A percentile compares a stretch with the other conserved stretches of the same genome.
These are phyloP conservation scores for Tuber melanosporum DNA, from an alignment of 495 filamentous ascomycete genomes.

Conservation along the genomic window DNA sequence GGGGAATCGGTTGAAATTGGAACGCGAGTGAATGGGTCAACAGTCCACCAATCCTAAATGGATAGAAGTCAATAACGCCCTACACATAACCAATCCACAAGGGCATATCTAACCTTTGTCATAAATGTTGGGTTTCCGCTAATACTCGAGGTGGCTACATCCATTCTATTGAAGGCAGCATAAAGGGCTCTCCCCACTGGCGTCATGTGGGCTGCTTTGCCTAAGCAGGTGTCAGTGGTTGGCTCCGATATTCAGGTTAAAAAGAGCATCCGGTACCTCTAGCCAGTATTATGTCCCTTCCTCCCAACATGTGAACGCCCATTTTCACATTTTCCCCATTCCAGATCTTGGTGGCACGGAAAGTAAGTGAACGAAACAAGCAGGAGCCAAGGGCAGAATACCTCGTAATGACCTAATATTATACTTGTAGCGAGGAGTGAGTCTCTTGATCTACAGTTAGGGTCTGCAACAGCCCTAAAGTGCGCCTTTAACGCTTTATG, in stretches of 20 bases:
- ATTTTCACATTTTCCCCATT: conserved; percentile 41
- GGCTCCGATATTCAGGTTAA: not conserved
- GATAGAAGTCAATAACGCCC: not conserved
- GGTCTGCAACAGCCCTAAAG: conserved; percentile 26
- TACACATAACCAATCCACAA: not conserved
- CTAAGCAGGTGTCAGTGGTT: conserved; percentile 24
- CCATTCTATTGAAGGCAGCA: conserved; percentile 35
- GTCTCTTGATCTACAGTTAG: conserved; percentile 16
- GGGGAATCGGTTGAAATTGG: conserved; percentile 33
- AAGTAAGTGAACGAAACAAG: conserved; percentile 13
- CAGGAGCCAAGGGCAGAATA: conserved; percentile 8
- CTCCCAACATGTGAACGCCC: conserved; percentile 38
- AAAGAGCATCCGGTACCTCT: conserved; percentile 25
- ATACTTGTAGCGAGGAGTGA: conserved; percentile 34
- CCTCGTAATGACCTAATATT: conserved; percentile 38
- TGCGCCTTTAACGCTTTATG: conserved; percentile 30
- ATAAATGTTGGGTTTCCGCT: conserved; percentile 39
- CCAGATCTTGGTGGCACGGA: conserved; percentile 27
- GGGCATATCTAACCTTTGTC: conserved; percentile 24
- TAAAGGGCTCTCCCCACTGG: conserved; percentile 37
- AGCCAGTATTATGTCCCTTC: conserved; percentile 36
- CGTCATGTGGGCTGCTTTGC: conserved; percentile 38
- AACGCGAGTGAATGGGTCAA: conserved; percentile 37
- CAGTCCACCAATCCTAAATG: conserved; percentile 38
- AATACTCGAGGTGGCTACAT: conserved; percentile 37